Base-by-base conservation (phyloP, 179 eudicot species). In the Spergularia azorica region DNA sequence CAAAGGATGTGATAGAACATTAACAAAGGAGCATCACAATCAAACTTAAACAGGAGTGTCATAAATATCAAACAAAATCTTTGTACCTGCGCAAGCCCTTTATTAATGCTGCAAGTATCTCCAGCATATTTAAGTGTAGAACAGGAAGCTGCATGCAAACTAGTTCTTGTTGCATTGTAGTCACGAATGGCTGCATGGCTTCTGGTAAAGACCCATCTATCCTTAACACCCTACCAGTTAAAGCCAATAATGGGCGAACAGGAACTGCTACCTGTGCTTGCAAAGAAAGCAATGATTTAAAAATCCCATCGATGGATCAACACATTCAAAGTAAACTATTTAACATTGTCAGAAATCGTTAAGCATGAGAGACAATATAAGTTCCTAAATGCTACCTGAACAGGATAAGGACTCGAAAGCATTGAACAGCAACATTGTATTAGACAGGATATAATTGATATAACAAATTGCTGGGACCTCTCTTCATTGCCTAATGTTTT, bases 71-170 rank as follows among this genome's bases (percentile, higher is more conserved):
- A 66, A 71, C 59, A 76, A 38, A 62, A 70, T 46, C 55, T 55
- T 57, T 79, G 36, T 79, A 92, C 99, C 97, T 90, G 81, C 84
- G 78, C 36, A 88, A 67, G 32, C 90, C 90, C 72, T 85, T 86
- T 67, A 89, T 81, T 72, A 91, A 73, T 71, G 93, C 88, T 63
- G 77, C 64, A 72, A 95, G 88, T 73, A 91, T 81, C 65, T 91
- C 93, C 84, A 95, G 72, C 79, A 89, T 76, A 74, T 70, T 77
- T 55, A 75, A 74, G 79, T 95, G 99, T 77, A 91, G 79, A 79
- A 76, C 76, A 17, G 95, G 99, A 84, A 93, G 97, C 73, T 95
- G 91, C 43, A 88, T 88, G 79, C 95, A 90, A 39, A 93, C 84
- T 71, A 79, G 81, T 70, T 93, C 99, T 87, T 91, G 97, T 77